Evolutionary conservation across 345 rosid genomes (phyloP), one percentile per base, ranked within the genome.

Genomic region (Erucastrum elatum): DNA sequence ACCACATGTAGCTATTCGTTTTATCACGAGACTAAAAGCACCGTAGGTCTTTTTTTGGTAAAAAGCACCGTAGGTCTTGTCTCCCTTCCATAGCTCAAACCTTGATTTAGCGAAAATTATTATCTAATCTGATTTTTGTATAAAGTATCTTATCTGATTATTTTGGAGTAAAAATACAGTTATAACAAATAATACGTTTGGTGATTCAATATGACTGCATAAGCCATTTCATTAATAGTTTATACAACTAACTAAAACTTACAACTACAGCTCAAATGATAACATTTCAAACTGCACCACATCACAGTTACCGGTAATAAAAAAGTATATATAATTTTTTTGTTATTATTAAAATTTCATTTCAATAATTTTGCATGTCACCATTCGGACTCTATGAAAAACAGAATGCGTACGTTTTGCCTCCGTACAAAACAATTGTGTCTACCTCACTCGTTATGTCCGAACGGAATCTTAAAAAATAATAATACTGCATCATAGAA

Each of bases 341-440:
- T 21, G 21, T 21, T 21, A 21, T 21, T 21, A 21, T 21, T 21
- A 21, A 21, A 21, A 21, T 21, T 21, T 21, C 21, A 21, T 21
- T 21, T 21, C 21, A 21, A 21, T 21, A 21, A 21, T 21, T 21
- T 21, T 21, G 21, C 21, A 21, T 21, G 21, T 21, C 21, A 21
- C 21, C 21, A 21, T 21, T 21, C 21, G 21, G 21, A 21, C 21
- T 21, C 21, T 21, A 21, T 21, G 21, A 16, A 6, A 13, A 17
- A n/a, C 30, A 64, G 49, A 70, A 56, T 71, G 64, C 35, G 67
- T 65, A 64, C 34, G 66, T 10, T 39, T 64, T 64, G 66, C 15
- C 60, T 68, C 79, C 79, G 70, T 69, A 74, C 75, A 74, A 29
- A 69, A 73, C 69, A 73, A 26, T 11, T 61, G 74, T 58, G 70